Evolutionary conservation across 768 basidiomycete genomes (phyloP), one percentile per base, ranked within the genome.

Genomic region (Chlorophyllum brunneum): DNA sequence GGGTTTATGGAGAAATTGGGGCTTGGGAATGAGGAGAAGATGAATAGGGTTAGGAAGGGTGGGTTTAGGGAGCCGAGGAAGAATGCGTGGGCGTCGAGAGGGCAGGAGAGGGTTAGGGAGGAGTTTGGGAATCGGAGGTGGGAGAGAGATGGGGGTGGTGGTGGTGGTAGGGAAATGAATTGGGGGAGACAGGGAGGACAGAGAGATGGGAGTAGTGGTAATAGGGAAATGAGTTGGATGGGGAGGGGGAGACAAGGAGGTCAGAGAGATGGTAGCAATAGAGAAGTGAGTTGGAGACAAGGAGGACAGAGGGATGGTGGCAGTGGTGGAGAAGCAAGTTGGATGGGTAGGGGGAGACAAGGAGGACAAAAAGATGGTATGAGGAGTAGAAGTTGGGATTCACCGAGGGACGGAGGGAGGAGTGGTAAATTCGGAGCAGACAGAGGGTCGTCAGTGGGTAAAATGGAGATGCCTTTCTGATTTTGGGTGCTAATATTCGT

Each of bases 1-100:
- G 33, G 37, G 24, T 50, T 61, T 49, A 49, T 58, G 48, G 54
- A 52, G n/a, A 59, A 55, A 38, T 34, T 60, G 29, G 54, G 58
- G 4, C 45, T 50, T 37, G 56, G 53, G 22, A 33, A 42, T 33
- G 39, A 24, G 4, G 26, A 20, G n/a, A 48, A 27, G 13, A 48
- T 48, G 46, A 15, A 48, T 48, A 36, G 16, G 13, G 40, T 36
- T 16, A 40, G 54, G 42, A 51, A 20, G 48, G 55, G 48, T 3
- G 40, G 44, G n/a, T 56, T 36, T 33, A 52, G 53, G 18, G 58
- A 54, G 45, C 56, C 55, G 20, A 54, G 48, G 49, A 43, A 49
- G 47, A 38, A 33, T 52, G 24, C 43, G 10, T 52, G 41, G 48
- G 52, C 18, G 6, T 18, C 15, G 2, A 38, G 39, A 20, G 51